phyloP scores from a whole-genome alignment of 2,329 filamentous ascomycete species.

The Talaromyces sp. region DNA sequence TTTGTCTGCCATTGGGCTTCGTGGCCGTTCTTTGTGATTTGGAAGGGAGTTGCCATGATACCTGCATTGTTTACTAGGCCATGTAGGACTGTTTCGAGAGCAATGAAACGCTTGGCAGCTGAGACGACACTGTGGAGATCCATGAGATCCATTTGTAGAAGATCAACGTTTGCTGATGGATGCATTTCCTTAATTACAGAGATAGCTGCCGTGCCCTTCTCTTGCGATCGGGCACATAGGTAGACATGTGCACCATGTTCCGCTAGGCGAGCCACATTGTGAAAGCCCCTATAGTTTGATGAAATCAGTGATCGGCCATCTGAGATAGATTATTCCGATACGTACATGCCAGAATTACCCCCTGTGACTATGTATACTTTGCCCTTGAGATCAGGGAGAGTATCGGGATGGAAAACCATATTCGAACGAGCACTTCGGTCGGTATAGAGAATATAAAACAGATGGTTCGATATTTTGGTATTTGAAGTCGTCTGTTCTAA shows the following conservation, averaged over 20 bases:
- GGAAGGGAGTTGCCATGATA: conserved; percentile 32
- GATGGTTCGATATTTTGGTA: too few relatives aligned
- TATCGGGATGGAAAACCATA: conserved; percentile 46
- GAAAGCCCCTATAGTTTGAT: conserved; percentile 28
- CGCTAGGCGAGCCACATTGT: conserved; percentile 42
- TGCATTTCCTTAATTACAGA: conserved; percentile 25
- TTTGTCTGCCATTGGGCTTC: conserved; percentile 49
- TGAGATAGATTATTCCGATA: too few relatives aligned
- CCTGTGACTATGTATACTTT: conserved; percentile 52
- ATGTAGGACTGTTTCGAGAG: conserved; percentile 34
- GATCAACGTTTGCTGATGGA: conserved; percentile 29
- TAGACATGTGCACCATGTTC: conserved; percentile 46
- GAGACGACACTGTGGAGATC: conserved; percentile 27
- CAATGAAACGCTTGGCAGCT: conserved; percentile 36
- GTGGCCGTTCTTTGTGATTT: conserved; percentile 38
- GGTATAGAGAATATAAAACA: too few relatives aligned
- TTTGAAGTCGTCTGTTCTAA: too few relatives aligned
- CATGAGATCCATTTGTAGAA: conserved; percentile 17
- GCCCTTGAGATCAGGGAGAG: conserved; percentile 47
- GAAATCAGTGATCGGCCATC: neutral
- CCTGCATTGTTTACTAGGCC: conserved; percentile 31
- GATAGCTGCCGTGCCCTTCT: conserved; percentile 35
- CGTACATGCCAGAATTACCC: conserved; percentile 51
- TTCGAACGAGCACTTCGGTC: neutral
- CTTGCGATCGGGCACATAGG: conserved; percentile 34